Percentiles rank a stretch among this genome's conserved stretches.
These are phyloP conservation scores for Fusarium sp. DNA, from an alignment of 2,329 filamentous ascomycete genomes.

Conservation along the genomic window DNA sequence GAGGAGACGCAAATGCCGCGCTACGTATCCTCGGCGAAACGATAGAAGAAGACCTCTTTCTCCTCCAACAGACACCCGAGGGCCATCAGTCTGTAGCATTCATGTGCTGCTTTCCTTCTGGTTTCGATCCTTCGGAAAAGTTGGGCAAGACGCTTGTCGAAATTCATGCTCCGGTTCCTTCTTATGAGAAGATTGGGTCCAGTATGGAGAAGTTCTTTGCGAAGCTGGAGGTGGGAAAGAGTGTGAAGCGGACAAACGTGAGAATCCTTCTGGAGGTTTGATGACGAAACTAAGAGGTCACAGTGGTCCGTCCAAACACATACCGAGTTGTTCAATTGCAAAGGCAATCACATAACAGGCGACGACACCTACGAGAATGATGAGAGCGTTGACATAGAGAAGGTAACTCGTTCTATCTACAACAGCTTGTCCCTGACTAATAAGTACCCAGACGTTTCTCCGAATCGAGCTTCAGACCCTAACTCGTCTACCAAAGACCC, in stretches of 20 bases:
- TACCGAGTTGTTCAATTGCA: conserved; percentile 34
- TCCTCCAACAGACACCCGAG: conserved; percentile 57
- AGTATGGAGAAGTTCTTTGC: conserved; percentile 68
- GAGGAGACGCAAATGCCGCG: conserved; percentile 4
- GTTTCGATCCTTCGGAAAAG: conserved; percentile 64
- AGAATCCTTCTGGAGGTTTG: background rate
- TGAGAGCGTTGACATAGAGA: conserved; percentile 22
- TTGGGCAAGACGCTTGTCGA: conserved; percentile 58
- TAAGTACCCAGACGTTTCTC: conserved; percentile 21
- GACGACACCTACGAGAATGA: conserved; percentile 22
- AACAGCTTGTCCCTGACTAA: background rate
- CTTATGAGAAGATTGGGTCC: conserved; percentile 64
- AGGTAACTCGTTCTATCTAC: background rate
- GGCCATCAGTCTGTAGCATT: conserved; percentile 62
- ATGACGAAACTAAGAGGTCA: background rate
- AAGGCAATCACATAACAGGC: conserved; percentile 32
- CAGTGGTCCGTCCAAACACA: conserved; percentile 44
- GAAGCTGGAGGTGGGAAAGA: conserved; percentile 60
- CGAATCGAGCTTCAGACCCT: conserved; percentile 36
- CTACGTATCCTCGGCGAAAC: conserved; percentile 25
- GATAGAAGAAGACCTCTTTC: conserved; percentile 55
- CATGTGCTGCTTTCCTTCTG: conserved; percentile 54
- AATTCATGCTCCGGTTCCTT: conserved; percentile 62
- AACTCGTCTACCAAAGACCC: conserved; percentile 31
- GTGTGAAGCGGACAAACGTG: conserved; percentile 64